phyloP scores from a whole-genome alignment of 768 basidiomycete genomes.

The Sistotremastrum suecicum region DNA sequence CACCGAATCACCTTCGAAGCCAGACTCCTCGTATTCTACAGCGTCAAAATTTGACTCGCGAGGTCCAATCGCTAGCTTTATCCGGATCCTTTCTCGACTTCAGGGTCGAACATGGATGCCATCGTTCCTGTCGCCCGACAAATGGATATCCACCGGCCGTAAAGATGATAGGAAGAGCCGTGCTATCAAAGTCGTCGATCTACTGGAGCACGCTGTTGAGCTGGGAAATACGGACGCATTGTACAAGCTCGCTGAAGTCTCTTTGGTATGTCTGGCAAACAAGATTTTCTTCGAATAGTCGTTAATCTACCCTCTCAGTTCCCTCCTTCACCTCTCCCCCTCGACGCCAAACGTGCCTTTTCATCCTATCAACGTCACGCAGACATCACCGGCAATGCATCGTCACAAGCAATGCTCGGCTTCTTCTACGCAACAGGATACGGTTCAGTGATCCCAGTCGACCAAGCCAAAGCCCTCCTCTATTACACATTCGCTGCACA shows the following conservation, averaged over 20 bases:
- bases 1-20: constrained; percentile 15
- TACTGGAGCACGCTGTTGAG: constrained; percentile 70
- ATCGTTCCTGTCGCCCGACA: neutral
- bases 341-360: constrained; percentile 49
- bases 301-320: constrained; percentile 30
- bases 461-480: constrained; percentile 74
- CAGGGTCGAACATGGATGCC: neutral
- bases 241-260: constrained; percentile 50
- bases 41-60: neutral
- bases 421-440: constrained; percentile 89
- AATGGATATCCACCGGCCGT: constrained; percentile 24
- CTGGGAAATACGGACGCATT: constrained; percentile 64
- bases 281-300: neutral
- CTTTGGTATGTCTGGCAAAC: constrained; percentile 34
- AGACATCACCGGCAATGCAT: constrained; percentile 60
- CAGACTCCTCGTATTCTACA: constrained; percentile 22
- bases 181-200: constrained; percentile 68
- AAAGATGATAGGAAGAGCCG: constrained; percentile 53
- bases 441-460: constrained; percentile 40
- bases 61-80: neutral
- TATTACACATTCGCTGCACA: constrained; percentile 93
- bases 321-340: constrained; percentile 52
- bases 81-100: constrained; percentile 2
- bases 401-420: constrained; percentile 72
- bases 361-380: constrained; percentile 53